Base-by-base conservation (phyloP, 2,329 filamentous ascomycete species). In the Chlorencoelia australis region DNA sequence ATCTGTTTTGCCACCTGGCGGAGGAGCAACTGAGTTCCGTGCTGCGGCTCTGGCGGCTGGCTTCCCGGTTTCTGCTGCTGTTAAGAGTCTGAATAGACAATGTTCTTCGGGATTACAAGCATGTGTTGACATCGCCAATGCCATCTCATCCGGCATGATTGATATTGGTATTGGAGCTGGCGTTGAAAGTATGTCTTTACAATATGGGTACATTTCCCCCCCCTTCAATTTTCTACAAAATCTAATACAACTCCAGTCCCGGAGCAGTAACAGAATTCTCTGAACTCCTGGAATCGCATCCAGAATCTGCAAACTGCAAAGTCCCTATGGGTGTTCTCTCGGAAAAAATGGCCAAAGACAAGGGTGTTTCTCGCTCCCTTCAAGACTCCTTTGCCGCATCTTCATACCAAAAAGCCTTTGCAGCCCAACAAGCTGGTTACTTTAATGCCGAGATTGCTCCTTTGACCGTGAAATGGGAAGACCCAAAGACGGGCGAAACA, bases 311-410 rank as follows among this genome's bases (percentile, higher is more conserved):
- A 54, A 93, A 95, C 73, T 98, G 91, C 78, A 95, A 94, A 67
- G 89, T 96, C 3, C 80, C 87, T 59, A 96, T 96, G 91, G 89
- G 89, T 52, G 74, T 87, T 8, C 70, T 96, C 33, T 94, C 86
- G 18, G 91, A 98, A 65, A 64, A 89, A 55, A 95, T 96, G 89
- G 91, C 89, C 50, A 82, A 86, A 64, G 86, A 87, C 59, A 76
- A 81, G 53, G 69, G 71, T 41, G 75, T 96, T 55, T 55, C 67
- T 39, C 81, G 91, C 43, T 64, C 69, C 8, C 66, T 72, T 35
- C 91, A 96, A 64, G 91, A 98, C 59, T 75, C 75, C n/a, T 98
- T 96, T 60, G 91, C 91, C 10, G 89, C 89, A n/a, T 64, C 69
- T 3, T 94, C 86, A 26, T 96, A 94, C 71, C 79, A 87, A 50